Evolutionary conservation across 2,329 filamentous ascomycete genomes (phyloP), one percentile per base, ranked within the genome.

Genomic region (Hypoxylon sp.): DNA sequence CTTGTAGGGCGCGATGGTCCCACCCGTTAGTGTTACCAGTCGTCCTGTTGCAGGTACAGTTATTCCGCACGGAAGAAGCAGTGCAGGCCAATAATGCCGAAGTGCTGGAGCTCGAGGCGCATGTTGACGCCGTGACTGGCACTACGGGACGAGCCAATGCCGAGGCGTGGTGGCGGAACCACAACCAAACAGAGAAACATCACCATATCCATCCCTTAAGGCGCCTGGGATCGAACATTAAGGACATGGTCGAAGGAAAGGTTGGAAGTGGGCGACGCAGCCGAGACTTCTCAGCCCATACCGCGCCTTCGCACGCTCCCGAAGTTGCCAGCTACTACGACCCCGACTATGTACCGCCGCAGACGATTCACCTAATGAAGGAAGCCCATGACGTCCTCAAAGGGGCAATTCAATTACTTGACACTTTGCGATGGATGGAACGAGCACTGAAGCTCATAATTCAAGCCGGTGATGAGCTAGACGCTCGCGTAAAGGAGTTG

Each of bases 381-480:
- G 79, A 81, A 53, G 82, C 82, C 0, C 82, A 84, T 37, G 82
- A 83, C 44, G 82, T 83, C 1, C 74, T 84, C 24, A 83, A 83
- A 60, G 80, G 80, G 11, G 80, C 81, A 1, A 83, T 84, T 55
- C 80, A 83, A 60, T 73, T 84, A 7, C 76, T 84, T 0, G 82
- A 84, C 52, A 84, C 82, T 1, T 77, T 84, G 32, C 75, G 81
- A 21, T 84, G 82, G 82, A 83, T 84, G 79, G 82, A 84, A 67
- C 78, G 82, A 6, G 82, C 81, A 1, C 73, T 84, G 35, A 82
- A 82, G 68, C 75, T 84, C 15, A 74, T 84, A 60, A 79, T 84
- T 10, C 75, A 82, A 44, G 77, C 81, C 0, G 82, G 82, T 3
- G 82, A 84, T 35, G 82, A 83, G 55, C 71, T 84, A 2, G 79